Base-by-base conservation (phyloP, 2,329 filamentous ascomycete genomes). In the Trichoderma sp. region DNA sequence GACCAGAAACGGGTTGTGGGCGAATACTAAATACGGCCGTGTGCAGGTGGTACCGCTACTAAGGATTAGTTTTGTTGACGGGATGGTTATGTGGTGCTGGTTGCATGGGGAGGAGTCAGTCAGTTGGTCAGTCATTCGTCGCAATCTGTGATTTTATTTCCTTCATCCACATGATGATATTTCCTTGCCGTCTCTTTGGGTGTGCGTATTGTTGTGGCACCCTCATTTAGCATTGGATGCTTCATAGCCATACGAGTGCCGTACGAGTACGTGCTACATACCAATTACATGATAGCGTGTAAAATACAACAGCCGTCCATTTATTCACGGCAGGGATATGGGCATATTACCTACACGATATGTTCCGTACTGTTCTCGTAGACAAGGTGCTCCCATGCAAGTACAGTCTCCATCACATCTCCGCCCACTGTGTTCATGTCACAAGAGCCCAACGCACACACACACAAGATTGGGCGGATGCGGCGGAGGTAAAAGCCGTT, bases 391-490 rank as follows among this genome's bases (percentile, higher is more conserved):
- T 47, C 39, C 39, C 26, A 39, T 59, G 17, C 17, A 32, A 11
- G 62, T 53, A 65, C 62, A 53, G 62, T 53, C 17, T 5, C 20
- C 11, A 65, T 53, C 20, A 23, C 47, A 53, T 53, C n/a, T 53
- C n/a, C 47, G 62, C 15, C 32, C 50, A 57, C 47, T 67, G 64
- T 30, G 32, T 57, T 57, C 50, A 67, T 67, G 64, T 67, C 47
- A 15, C 50, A 11, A 57, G 7, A 50, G 36, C 39, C 39, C 47
- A 53, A 23, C 50, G 12, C 47, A 50, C 43, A 43, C 43, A 47
- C 36, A 43, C 39, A 43, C 39, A 20, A 20, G 43, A 50, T 20
- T 20, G 43, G n/a, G 32, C 34, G 36, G 34, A 50, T 39, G 47
- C 47, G 20, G 30, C 63, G 63, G 63, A 66, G 23, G 64, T 36